A percentile compares a stretch with the other conserved stretches of the same genome.
phyloP scores from a whole-genome alignment of 2,329 filamentous ascomycete species.

The Hirsutella minnesotensis region DNA sequence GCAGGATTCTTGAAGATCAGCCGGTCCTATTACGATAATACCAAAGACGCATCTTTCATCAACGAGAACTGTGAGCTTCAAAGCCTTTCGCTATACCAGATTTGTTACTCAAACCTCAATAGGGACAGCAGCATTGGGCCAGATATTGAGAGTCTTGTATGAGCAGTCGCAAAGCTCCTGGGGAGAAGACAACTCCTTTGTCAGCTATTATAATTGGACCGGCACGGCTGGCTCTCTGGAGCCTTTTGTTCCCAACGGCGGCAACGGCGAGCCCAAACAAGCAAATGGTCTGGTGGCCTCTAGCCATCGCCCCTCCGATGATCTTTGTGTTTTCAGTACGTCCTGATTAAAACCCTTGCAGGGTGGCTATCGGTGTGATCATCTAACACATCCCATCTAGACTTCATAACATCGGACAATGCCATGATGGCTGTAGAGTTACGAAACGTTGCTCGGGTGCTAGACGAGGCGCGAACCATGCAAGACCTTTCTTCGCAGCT shows the following conservation, averaged over 20 bases:
- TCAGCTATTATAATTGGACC: constrained; percentile 18
- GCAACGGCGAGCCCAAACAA: constrained; percentile 66
- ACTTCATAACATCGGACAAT: constrained; percentile 32
- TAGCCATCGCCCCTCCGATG: constrained; percentile 74
- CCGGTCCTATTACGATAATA: constrained; percentile 63
- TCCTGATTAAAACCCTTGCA: not conserved
- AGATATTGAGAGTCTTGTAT: constrained; percentile 13
- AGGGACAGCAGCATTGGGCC: constrained; percentile 51
- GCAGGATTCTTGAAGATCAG: constrained; percentile 75
- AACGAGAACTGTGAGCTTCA: constrained; percentile 14
- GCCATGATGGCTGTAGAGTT: constrained; percentile 37
- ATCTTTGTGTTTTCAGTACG: constrained; percentile 56
- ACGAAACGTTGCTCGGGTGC: constrained; percentile 45
- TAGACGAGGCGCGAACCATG: constrained; percentile 55
- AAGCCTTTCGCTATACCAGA: too few species aligned
- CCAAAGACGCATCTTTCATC: constrained; percentile 58
- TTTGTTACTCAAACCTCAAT: not conserved
- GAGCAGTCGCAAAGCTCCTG: constrained; percentile 15
- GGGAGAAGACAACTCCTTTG: constrained; percentile 12
- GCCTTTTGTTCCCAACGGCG: constrained; percentile 46
- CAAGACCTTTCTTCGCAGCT: constrained; percentile 47
- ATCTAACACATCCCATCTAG: constrained; percentile 8
- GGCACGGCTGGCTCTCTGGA: constrained; percentile 13
- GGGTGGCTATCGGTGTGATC: not conserved
- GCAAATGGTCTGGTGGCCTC: constrained; percentile 67